Evolutionary conservation across 345 rosid genomes (phyloP).

Genomic region (Sonneratia caseolaris): DNA sequence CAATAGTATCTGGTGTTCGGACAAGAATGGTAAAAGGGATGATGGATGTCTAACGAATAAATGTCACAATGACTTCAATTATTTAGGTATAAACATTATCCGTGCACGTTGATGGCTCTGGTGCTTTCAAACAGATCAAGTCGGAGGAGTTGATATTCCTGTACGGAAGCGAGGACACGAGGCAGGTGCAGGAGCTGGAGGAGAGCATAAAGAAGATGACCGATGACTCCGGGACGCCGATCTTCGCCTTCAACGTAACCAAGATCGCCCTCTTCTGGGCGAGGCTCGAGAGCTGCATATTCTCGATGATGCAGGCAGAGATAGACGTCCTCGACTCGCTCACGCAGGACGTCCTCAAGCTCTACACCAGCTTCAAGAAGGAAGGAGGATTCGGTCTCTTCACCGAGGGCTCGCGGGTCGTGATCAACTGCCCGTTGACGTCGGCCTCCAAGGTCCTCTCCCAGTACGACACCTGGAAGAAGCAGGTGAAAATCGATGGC

Average conservation of each 20-base stretch:
- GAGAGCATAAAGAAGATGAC: conserved; percentile 8
- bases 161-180: conserved; percentile 11
- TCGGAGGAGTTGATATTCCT: conserved; percentile 9
- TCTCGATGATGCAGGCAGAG: conserved; percentile 12
- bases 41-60: too few relatives aligned
- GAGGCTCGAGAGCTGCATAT: conserved; percentile 11
- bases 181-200: conserved; percentile 6
- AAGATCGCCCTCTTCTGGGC: conserved; percentile 1
- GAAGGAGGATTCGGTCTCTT: conserved; percentile 7
- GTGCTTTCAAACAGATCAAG: conserved; percentile 5
- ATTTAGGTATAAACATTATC: too few relatives aligned
- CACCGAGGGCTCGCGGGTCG: conserved; percentile 8
- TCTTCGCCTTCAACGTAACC: background rate
- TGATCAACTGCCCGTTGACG: conserved; percentile 9
- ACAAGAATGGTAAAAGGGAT: too few relatives aligned
- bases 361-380: conserved; percentile 1
- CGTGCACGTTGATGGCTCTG: too few relatives aligned
- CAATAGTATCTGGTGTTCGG: too few relatives aligned
- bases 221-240: conserved; percentile 5
- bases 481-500: conserved; percentile 6
- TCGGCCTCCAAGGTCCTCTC: conserved; percentile 2
- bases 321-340: conserved; percentile 5
- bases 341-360: conserved; percentile 13
- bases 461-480: conserved; percentile 12
- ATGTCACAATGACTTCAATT: too few relatives aligned